Percentiles rank a stretch among this genome's conserved stretches.
phyloP scores from a whole-genome alignment of 441 rosid genomes.

The Euphorbia corollata region DNA sequence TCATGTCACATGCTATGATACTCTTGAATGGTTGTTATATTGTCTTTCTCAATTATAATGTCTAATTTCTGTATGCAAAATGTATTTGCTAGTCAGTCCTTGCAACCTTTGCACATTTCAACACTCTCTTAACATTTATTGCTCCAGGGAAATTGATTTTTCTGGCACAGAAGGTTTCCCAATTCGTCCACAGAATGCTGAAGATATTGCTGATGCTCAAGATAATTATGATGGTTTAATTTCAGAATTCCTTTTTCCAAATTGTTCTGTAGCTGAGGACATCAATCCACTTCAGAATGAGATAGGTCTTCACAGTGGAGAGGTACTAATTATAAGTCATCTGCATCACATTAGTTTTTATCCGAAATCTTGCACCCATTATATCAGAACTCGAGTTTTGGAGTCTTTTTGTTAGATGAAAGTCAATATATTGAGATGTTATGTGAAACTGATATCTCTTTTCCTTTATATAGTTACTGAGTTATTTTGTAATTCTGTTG shows the following conservation, averaged over 20 bases:
- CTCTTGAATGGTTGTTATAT: neutral
- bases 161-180: slow-evolving; percentile 31
- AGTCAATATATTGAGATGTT: no score
- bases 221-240: slow-evolving; percentile 68
- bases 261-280: slow-evolving; percentile 41
- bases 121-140: slow-evolving; percentile 16
- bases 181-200: slow-evolving; percentile 27
- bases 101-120: slow-evolving; percentile 12
- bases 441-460: neutral
- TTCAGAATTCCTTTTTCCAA: slow-evolving; percentile 60
- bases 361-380: neutral
- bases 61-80: slow-evolving; percentile 4
- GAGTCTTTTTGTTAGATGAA: neutral
- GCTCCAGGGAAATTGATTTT: slow-evolving; percentile 56
- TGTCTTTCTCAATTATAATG: no score
- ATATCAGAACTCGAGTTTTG: neutral
- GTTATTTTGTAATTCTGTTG: slow-evolving; percentile 14
- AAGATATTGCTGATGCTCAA: slow-evolving; percentile 44
- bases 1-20: slow-evolving; percentile 6
- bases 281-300: slow-evolving; percentile 43
- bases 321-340: slow-evolving; percentile 36
- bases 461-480: slow-evolving; percentile 11
- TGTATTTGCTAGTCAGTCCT: slow-evolving; percentile 5
- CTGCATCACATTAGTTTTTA: slow-evolving; percentile 1
- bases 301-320: slow-evolving; percentile 52